These are phyloP conservation scores for Mycogone perniciosa DNA, from an alignment of 2,329 filamentous ascomycete genomes.

Conservation along the genomic window DNA sequence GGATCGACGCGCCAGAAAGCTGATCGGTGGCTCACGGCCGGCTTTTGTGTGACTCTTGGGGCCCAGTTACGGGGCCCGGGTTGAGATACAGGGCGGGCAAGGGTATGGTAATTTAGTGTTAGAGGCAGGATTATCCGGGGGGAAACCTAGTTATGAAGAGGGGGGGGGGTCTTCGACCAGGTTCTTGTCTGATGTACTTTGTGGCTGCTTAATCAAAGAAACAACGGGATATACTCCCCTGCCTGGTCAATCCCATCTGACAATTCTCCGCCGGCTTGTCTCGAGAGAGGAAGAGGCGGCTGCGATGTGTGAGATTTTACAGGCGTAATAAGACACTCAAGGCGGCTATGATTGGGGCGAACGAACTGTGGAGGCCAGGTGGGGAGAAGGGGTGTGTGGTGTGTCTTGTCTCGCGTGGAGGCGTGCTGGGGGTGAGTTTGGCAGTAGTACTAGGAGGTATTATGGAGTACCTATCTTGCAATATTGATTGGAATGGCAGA, in stretches of 20 bases:
- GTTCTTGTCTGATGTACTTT: slow-evolving; percentile 22
- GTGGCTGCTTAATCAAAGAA: slow-evolving; percentile 28
- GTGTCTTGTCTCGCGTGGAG: slow-evolving; percentile 18
- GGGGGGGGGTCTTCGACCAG: slow-evolving; percentile 26
- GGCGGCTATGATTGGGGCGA: slow-evolving; percentile 17
- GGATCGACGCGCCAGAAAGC: slow-evolving; percentile 24
- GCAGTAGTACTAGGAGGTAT: slow-evolving; percentile 6
- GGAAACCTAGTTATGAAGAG: slow-evolving; percentile 14
- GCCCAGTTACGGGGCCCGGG: slow-evolving; percentile 30
- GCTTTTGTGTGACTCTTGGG: slow-evolving; percentile 46
- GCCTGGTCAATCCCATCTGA: slow-evolving; percentile 23
- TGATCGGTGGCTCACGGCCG: slow-evolving; percentile 37
- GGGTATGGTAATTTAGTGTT: slow-evolving; percentile 33
- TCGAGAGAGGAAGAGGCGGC: slow-evolving; percentile 19
- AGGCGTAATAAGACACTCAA: slow-evolving; percentile 23
- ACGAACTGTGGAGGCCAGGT: slow-evolving; percentile 12
- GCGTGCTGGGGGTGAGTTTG: slow-evolving; percentile 17
- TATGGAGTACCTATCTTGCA: not conserved
- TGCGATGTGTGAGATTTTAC: slow-evolving; percentile 17
- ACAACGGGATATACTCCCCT: slow-evolving; percentile 18
- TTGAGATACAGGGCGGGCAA: slow-evolving; percentile 37
- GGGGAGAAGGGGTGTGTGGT: slow-evolving; percentile 15
- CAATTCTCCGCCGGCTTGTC: slow-evolving; percentile 31
- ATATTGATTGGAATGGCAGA: no score
- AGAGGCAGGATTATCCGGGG: slow-evolving; percentile 30